Conservation (phyloP, 2,329 filamentous ascomycete genomes). For the Verticillium tricorpus region DNA sequence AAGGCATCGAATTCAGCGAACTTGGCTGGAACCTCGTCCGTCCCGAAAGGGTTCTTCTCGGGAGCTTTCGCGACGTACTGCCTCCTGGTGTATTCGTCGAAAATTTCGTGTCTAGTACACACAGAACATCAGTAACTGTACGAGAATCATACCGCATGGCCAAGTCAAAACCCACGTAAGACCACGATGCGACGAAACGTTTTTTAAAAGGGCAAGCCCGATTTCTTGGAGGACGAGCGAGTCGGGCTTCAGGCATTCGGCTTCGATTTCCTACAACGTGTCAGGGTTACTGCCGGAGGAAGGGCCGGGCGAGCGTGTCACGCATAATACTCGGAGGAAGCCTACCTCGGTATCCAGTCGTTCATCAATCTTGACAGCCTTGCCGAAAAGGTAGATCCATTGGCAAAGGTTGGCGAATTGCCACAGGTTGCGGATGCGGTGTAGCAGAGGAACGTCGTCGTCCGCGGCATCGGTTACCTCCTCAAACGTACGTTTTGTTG, state of each 20-base stretch:
- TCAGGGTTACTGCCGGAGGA: not conserved
- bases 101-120: slow-evolving; percentile 66
- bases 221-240: slow-evolving; percentile 75
- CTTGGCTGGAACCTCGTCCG: slow-evolving; percentile 63
- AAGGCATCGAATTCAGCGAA: slow-evolving; percentile 82
- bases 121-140: not conserved
- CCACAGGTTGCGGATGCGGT: slow-evolving; percentile 83
- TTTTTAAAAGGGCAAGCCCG: slow-evolving; percentile 83
- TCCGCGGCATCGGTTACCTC: slow-evolving; percentile 32
- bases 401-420: slow-evolving; percentile 92
- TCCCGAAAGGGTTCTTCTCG: slow-evolving; percentile 77
- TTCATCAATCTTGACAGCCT: slow-evolving; percentile 83
- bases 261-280: slow-evolving; percentile 71
- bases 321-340: slow-evolving; percentile 14
- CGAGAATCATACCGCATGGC: not conserved
- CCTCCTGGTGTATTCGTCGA: slow-evolving; percentile 88
- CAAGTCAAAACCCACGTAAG: slow-evolving; percentile 63
- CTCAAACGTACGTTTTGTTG: slow-evolving; percentile 46
- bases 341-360: slow-evolving; percentile 83
- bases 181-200: slow-evolving; percentile 87
- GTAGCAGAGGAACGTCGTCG: slow-evolving; percentile 40
- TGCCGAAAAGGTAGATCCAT: slow-evolving; percentile 88
- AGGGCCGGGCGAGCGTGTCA: not conserved
- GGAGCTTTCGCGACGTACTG: slow-evolving; percentile 84
- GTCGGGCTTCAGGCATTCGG: slow-evolving; percentile 76